phyloP scores from a whole-genome alignment of 495 filamentous ascomycete genomes.

The Neurospora discreta region DNA sequence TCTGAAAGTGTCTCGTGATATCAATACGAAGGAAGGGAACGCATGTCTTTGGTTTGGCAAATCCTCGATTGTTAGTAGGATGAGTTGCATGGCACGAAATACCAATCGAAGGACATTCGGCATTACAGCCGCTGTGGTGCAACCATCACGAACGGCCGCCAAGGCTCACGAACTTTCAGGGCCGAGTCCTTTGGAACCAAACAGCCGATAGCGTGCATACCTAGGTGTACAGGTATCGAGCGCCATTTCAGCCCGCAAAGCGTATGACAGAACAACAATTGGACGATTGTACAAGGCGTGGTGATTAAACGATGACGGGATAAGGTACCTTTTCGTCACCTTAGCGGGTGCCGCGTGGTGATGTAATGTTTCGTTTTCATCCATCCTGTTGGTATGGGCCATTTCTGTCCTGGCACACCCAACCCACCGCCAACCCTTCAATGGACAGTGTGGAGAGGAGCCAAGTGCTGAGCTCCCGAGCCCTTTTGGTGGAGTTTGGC shows the following conservation, averaged over 20 bases:
- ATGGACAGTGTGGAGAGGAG: neutral
- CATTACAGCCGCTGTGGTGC: neutral
- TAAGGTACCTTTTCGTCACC: neutral
- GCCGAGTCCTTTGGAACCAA: neutral
- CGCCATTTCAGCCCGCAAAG: neutral
- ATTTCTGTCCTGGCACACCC: neutral
- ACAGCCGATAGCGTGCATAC: neutral
- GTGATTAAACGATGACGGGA: neutral
- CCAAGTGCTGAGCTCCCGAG: neutral
- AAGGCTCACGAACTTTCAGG: neutral
- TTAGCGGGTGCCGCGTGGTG: neutral
- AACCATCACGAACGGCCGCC: neutral
- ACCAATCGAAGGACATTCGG: neutral
- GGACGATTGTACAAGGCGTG: neutral
- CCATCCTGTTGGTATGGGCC: neutral
- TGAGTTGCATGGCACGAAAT: too few relatives aligned
- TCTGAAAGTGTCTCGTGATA: neutral
- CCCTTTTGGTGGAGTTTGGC: neutral
- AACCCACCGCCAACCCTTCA: neutral
- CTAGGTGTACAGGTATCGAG: too few relatives aligned
- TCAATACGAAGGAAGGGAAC: neutral
- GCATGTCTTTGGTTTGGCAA: too few relatives aligned
- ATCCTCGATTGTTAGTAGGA: neutral
- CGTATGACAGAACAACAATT: neutral
- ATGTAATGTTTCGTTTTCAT: neutral